Base-by-base conservation (phyloP, 208 protist genomes). In the Acanthamoeba culbertsoni region DNA sequence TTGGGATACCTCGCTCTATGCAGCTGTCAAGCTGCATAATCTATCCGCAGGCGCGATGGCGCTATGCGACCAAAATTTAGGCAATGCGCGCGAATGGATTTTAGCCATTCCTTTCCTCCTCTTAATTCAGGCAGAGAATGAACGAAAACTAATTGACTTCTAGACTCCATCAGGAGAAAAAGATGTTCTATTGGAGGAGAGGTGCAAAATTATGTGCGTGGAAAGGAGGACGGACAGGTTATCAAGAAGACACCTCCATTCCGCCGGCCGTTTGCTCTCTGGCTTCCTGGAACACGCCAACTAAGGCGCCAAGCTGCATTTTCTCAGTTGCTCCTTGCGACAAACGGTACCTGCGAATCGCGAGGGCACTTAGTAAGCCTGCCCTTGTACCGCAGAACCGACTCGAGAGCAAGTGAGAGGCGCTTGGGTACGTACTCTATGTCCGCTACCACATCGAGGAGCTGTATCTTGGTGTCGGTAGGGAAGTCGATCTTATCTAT, bases 221-320 rank as follows among this genome's bases (percentile, higher is more conserved):
- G 51, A 59, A 59, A 59, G 51, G 51, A 59, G 23, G 51, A 59
- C 51, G 51, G 51, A 59, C 51, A 59, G 51, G 23, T 14, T n/a
- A 59, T 75, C 37, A 75, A 35, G 65, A n/a, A 4, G 6, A n/a
- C 16, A 75, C 35, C 4, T 75, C 65, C 65, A 75, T 75, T 37
- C 65, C 65, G 31, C 65, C 65, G n/a, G 65, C 65, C 28, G 65
- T 75, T 42, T 75, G 65, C 37, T 75, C 65, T 75, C 65, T 37
- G 7, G 65, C 65, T 23, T 75, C 65, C 65, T 94, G 94, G 51
- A 97, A 97, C 28, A 86, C 37, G 55, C 94, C 95, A 84, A 98
- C 77, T 18, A 98, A 48, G 23, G 42, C 73, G 28, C 94, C 94
- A 12, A 97, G 79, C 91, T 98, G 96, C 45, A 97, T 26, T 31